Conservation (phyloP, 2,329 filamentous ascomycete genomes). For the Raffaelea deltoideospora region DNA sequence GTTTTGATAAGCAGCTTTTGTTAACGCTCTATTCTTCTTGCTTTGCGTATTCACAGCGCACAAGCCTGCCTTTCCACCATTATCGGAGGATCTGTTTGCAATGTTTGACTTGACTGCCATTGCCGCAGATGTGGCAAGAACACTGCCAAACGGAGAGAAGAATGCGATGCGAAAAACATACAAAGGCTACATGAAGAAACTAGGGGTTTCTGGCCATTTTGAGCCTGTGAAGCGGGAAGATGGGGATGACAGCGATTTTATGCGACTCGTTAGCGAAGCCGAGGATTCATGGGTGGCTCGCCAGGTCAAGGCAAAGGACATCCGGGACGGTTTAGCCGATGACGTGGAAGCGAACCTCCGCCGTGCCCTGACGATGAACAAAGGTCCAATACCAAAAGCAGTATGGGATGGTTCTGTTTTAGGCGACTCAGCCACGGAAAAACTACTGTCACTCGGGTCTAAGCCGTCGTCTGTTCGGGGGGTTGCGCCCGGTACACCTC, state of each 20-base stretch:
- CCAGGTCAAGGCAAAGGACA: conserved; percentile 37
- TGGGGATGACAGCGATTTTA: conserved; percentile 34
- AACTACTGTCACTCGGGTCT: conserved; percentile 18
- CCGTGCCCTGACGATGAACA: conserved; percentile 41
- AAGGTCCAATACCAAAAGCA: conserved; percentile 37
- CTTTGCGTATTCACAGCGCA: conserved; percentile 30
- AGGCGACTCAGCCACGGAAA: conserved; percentile 35
- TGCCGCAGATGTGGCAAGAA: conserved; percentile 46
- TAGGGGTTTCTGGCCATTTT: conserved; percentile 47
- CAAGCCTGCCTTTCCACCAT: conserved; percentile 29
- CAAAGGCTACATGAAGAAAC: conserved; percentile 51
- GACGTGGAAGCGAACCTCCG: conserved; percentile 27
- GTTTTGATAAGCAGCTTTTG: conserved; percentile 16
- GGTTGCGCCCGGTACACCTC: conserved; percentile 38
- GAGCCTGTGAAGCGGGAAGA: conserved; percentile 42
- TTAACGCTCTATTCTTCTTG: conserved; percentile 22
- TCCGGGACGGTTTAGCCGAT: conserved; percentile 35
- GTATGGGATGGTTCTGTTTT: conserved; percentile 44
- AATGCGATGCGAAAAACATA: conserved; percentile 53
- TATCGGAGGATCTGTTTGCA: conserved; percentile 43
- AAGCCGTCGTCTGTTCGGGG: conserved; percentile 28
- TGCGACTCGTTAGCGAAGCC: conserved; percentile 33
- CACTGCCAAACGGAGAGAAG: conserved; percentile 50
- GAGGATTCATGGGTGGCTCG: conserved; percentile 43
- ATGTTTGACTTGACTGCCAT: conserved; percentile 40